Conservation (phyloP, 2,329 filamentous ascomycete species). For the Colletotrichum brevisporum region DNA sequence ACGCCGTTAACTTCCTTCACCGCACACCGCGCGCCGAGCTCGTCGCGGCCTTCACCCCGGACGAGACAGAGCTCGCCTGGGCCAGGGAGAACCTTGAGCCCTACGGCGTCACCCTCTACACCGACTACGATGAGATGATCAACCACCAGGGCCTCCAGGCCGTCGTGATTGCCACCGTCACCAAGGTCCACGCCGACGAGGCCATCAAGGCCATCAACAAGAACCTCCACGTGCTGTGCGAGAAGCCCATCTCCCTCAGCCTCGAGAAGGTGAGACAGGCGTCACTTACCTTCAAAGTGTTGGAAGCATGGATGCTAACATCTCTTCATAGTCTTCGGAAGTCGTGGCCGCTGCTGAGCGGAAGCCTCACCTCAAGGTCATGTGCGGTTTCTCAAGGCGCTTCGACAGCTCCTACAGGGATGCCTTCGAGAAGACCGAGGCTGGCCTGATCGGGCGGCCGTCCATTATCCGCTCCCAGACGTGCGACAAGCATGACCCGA, state of each 20-base stretch:
- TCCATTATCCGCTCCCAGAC: constrained; percentile 75
- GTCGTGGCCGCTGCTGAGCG: constrained; percentile 70
- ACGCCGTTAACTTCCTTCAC: constrained; percentile 63
- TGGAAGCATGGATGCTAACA: too few species aligned
- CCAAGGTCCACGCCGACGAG: constrained; percentile 70
- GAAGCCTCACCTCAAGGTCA: constrained; percentile 73
- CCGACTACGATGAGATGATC: constrained; percentile 63
- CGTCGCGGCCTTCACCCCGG: constrained; percentile 64
- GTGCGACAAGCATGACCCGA: constrained; percentile 75
- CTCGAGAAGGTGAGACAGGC: constrained; percentile 66
- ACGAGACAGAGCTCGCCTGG: constrained; percentile 59
- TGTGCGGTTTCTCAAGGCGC: constrained; percentile 58
- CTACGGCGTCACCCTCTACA: constrained; percentile 59
- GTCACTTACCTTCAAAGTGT: not conserved
- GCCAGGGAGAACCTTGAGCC: constrained; percentile 58
- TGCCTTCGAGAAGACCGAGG: constrained; percentile 65
- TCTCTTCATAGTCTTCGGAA: constrained; percentile 60
- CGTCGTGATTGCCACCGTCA: constrained; percentile 57
- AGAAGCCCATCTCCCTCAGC: constrained; percentile 72
- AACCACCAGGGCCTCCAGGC: constrained; percentile 54
- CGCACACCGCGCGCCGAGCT: constrained; percentile 62
- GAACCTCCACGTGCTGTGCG: constrained; percentile 69
- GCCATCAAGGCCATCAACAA: constrained; percentile 69
- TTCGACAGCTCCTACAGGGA: constrained; percentile 77
- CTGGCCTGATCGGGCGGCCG: constrained; percentile 71